Evolutionary conservation across 1,284 basidiomycete species (phyloP), one percentile per base, ranked within the genome.

Genomic region (Phellinidium pouzarii): DNA sequence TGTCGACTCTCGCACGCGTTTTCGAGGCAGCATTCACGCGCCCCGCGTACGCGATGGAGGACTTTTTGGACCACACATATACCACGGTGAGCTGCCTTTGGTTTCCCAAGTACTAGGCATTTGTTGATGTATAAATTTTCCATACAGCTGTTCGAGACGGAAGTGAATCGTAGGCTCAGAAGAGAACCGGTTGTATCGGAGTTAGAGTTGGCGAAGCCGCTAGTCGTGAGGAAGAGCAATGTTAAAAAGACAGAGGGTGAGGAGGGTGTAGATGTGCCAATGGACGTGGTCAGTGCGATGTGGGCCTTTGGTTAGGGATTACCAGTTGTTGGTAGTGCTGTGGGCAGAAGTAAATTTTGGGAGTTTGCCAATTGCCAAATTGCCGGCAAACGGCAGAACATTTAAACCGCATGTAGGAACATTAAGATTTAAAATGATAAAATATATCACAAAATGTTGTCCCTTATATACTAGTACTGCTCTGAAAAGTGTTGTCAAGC

Each of bases 61-160:
- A 99, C 66, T 99, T 99, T 66, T 68, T 98, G 63, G 96, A 99
- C 69, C 93, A 98, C 66, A 92, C 91, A 0, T 99, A 97, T 64
- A 78, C 76, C 12, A 97, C 92, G 48, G 91, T 95, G 60, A 61
- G 89, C 75, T 8, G 27, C 34, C n/a, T 20, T 25, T 8, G 31
- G 34, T 48, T 8, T 37, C n/a, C 47, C 31, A 19, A 29, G 8
- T 44, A 31, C 42, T n/a, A 20, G 2, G n/a, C 4, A 22, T 37
- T 22, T 29, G 40, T 50, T 14, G 45, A 5, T 44, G 38, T 25
- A 17, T 27, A 27, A 25, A 44, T 31, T 38, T 51, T 53, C 22
- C 45, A 46, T 37, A 50, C 63, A 94, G 89, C 75, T 98, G 29
- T 90, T 96, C 60, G 91, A 94, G 48, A 89, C 88, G 1, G 95